Percentiles rank a stretch among this genome's conserved stretches.
Evolutionary conservation across 441 rosid species (phyloP).

Genomic region (Corymbia calophylla): DNA sequence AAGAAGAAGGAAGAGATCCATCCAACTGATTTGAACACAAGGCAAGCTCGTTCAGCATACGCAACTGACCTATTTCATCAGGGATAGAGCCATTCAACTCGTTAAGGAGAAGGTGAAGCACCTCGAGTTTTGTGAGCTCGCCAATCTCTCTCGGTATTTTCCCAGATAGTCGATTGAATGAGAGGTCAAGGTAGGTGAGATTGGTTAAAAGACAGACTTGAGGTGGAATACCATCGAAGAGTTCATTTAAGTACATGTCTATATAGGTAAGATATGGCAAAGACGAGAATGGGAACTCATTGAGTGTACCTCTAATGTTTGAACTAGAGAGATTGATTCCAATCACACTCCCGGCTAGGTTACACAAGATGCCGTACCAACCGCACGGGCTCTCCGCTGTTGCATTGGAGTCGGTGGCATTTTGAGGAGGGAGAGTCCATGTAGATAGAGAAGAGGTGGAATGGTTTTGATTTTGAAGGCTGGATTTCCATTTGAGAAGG

Average conservation of each 20-base stretch:
- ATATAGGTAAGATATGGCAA: conserved; percentile 12
- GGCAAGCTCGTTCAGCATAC: conserved; percentile 7
- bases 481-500: conserved; percentile 28
- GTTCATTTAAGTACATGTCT: conserved; percentile 10
- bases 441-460: conserved; percentile 2
- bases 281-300: conserved; percentile 10
- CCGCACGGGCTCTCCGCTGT: neutral
- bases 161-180: conserved; percentile 8
- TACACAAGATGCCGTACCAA: conserved; percentile 32
- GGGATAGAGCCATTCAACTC: conserved; percentile 27
- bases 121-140: conserved; percentile 7
- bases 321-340: conserved; percentile 17
- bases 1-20: conserved; percentile 25
- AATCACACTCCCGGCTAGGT: neutral
- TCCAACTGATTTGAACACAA: conserved; percentile 5
- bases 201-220: conserved; percentile 17
- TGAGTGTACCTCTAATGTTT: conserved; percentile 21
- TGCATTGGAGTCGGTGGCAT: neutral
- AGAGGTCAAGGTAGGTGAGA: conserved; percentile 17
- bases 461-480: conserved; percentile 5
- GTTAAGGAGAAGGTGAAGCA: conserved; percentile 14
- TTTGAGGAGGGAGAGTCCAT: conserved; percentile 11
- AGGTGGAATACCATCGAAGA: conserved; percentile 19
- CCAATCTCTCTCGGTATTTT: conserved; percentile 26
- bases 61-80: conserved; percentile 11